These are phyloP conservation scores for Scheffersomyces stipitis DNA, from an alignment of 805 yeast genomes.

Conservation along the genomic window DNA sequence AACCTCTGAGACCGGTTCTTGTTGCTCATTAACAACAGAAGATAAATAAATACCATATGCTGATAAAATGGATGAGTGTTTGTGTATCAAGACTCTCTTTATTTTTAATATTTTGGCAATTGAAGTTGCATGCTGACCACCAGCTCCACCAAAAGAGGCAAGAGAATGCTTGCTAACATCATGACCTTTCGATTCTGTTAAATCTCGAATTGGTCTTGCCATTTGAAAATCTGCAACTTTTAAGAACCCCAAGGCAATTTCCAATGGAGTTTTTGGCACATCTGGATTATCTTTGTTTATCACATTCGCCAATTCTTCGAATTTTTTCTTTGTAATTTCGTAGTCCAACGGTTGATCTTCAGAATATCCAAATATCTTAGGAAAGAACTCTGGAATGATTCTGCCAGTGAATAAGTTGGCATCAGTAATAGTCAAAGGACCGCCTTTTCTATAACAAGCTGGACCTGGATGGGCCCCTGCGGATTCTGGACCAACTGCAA, in stretches of 20 bases:
- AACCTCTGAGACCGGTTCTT: not conserved
- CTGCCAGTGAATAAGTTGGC: slow-evolving; percentile 77
- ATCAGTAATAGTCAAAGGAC: slow-evolving; percentile 83
- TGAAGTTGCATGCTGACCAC: slow-evolving; percentile 32
- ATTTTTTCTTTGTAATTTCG: slow-evolving; percentile 13
- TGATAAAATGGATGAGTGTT: slow-evolving; percentile 33
- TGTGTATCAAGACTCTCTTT: slow-evolving; percentile 30
- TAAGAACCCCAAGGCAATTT: slow-evolving; percentile 34
- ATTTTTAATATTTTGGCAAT: slow-evolving; percentile 31
- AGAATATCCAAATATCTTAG: slow-evolving; percentile 79
- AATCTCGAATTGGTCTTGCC: slow-evolving; percentile 14
- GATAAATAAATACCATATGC: slow-evolving; percentile 32
- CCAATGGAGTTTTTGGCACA: slow-evolving; percentile 20
- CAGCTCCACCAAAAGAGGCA: slow-evolving; percentile 40
- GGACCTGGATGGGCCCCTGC: slow-evolving; percentile 92
- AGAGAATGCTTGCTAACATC: slow-evolving; percentile 30
- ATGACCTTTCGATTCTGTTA: slow-evolving; percentile 16
- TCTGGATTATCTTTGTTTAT: slow-evolving; percentile 1
- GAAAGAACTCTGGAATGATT: slow-evolving; percentile 71
- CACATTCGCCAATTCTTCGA: slow-evolving; percentile 2
- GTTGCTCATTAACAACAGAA: not conserved
- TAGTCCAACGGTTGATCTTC: slow-evolving; percentile 70
- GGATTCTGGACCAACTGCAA: slow-evolving; percentile 83
- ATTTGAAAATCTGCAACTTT: slow-evolving; percentile 30
- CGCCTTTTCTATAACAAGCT: slow-evolving; percentile 81